Base-by-base conservation (phyloP, 139 green algal genomes). In the Chlamydomonas applanata region DNA sequence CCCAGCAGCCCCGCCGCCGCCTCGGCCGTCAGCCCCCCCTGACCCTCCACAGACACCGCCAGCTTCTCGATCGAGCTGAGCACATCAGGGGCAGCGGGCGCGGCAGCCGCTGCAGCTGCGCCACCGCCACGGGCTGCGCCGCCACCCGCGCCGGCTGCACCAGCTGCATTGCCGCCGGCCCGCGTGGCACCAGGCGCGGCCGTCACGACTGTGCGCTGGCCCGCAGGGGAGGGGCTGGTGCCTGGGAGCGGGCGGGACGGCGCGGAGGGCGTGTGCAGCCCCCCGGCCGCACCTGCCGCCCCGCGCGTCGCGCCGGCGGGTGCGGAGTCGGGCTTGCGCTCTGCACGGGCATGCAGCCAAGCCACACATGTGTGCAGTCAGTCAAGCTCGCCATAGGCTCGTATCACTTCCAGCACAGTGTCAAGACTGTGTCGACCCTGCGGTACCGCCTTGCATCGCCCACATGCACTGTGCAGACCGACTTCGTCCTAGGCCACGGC, bases 1-100 rank as follows among this genome's bases (percentile, higher is more conserved):
- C 54, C 56, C 56, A 75, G 68, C 36, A 81, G 70, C 30, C 34
- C 74, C 46, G 74, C 65, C 14, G 74, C 75, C 27, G 33, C 59
- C 60, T 80, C 74, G 2, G 67, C 16, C 3, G 65, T 72, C 22
- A 80, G 74, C 2, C 74, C 56, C 30, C 40, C 65, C 36, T 60
- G 40, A 29, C 5, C 19, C 22, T 54, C 53, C 27, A 52, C 35
- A n/a, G 33, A 45, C 56, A 30, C 46, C 17, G 49, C 30, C 44
- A 80, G 29, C 29, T 45, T 40, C 22, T 70, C 63, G 33, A 70
- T 33, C 14, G n/a, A n/a, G n/a, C n/a, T n/a, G n/a, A n/a, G n/a
- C n/a, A n/a, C n/a, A n/a, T n/a, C n/a, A n/a, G n/a, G n/a, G n/a
- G n/a, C n/a, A n/a, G 54, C 29, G 11, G 54, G 54, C 54, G 29